Conservation (phyloP, 805 yeast genomes). For the Starmera amethionina region DNA sequence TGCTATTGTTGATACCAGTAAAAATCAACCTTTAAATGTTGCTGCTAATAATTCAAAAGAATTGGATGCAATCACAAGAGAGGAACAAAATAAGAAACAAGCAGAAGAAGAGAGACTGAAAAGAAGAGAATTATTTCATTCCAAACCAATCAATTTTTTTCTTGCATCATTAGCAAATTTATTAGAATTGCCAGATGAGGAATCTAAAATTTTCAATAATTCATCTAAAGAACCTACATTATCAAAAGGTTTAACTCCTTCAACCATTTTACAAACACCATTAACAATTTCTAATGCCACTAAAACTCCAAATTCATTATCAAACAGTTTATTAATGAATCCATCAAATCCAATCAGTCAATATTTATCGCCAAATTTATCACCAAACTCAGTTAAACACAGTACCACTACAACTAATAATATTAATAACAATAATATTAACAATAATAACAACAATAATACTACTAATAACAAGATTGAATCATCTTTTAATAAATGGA, state of each 20-base stretch:
- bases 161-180: conserved; percentile 17
- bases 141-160: conserved; percentile 15
- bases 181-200: conserved; percentile 17
- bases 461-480: too few species aligned
- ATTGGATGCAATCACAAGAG: conserved; percentile 13
- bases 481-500: conserved; percentile 11
- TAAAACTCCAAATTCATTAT: conserved; percentile 17
- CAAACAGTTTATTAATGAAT: conserved; percentile 3
- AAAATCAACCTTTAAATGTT: conserved; percentile 2
- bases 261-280: conserved; percentile 20
- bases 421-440: too few species aligned
- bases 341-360: neutral
- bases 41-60: conserved; percentile 15
- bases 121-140: conserved; percentile 13
- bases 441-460: too few species aligned
- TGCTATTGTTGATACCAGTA: neutral
- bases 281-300: conserved; percentile 16
- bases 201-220: conserved; percentile 8
- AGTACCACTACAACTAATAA: neutral
- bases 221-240: conserved; percentile 11
- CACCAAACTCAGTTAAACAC: conserved; percentile 9
- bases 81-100: conserved; percentile 7
- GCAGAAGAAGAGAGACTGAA: conserved; percentile 12
- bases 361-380: conserved; percentile 17
- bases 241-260: conserved; percentile 18